Base-by-base conservation (phyloP, 495 filamentous ascomycete genomes). In the Xylaria intraflava region DNA sequence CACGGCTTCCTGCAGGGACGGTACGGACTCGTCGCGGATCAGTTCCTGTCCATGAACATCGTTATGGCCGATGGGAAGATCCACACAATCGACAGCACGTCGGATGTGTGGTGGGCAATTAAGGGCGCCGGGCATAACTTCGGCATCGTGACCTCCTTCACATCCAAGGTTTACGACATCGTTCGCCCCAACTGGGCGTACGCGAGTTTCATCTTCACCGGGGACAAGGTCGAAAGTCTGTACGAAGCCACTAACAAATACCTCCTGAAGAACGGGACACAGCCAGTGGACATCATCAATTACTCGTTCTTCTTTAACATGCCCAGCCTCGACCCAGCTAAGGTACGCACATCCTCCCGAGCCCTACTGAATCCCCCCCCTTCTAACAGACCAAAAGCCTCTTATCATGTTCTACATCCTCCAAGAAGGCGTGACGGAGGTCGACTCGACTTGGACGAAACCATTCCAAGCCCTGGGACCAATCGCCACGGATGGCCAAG, bases 51-150 rank as follows among this genome's bases (percentile, higher is more conserved):
- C 0, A 57, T 69, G 54, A 62, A 71, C n/a, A 58, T 81, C 5
- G 73, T 83, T 0, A 65, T 76, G 16, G 77, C 77, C 0, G 61
- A 76, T 46, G 80, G 79, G 1, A 51, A 58, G 19, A 56, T 64
- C 1, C 68, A 70, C 8, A 67, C 59, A 9, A 31, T 59, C 0
- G 46, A 71, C n/a, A 16, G 53, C 5, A 55, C 62, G 41, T 49
- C 68, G 2, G 71, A 77, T n/a, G 67, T 78, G 24, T 79, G 65
- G 58, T 77, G 75, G 72, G 76, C 68, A 2, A 55, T 81, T 30
- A 62, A 67, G 31, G 78, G 78, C 7, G 78, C 76, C 11, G 77
- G 78, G 6, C 71, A 76, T 56, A 80, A 81, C 55, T 80, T 79
- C 40, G 78, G 77, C 17, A 75, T 80, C 53, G 69, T 81, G 10